A percentile compares a stretch with the other conserved stretches of the same genome.
Conservation (phyloP, 768 basidiomycete species). For the Phaffia tasmanica region DNA sequence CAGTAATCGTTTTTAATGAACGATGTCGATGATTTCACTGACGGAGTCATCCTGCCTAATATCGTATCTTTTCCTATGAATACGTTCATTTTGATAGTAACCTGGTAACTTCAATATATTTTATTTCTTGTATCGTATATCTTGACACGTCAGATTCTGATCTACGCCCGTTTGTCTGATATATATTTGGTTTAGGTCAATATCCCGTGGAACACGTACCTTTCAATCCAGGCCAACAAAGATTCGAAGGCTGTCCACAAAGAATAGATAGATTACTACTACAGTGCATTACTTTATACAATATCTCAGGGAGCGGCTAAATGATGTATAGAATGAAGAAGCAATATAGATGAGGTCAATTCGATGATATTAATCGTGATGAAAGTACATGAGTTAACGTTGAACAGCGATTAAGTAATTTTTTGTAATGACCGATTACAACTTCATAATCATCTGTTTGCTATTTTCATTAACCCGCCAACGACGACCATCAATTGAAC, state of each 20-base stretch:
- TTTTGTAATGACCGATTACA: too few relatives aligned
- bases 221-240: constrained; percentile 25
- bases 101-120: background rate
- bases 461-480: background rate
- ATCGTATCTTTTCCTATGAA: background rate
- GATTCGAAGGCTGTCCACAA: background rate
- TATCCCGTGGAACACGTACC: constrained; percentile 26
- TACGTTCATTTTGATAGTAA: background rate
- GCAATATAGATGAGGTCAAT: background rate
- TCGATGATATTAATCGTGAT: background rate
- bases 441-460: too few relatives aligned
- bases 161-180: too few relatives aligned
- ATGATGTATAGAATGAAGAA: background rate
- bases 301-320: too few relatives aligned
- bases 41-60: background rate
- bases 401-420: too few relatives aligned
- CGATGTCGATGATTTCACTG: background rate
- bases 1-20: background rate
- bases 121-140: background rate
- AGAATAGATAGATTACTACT: too few relatives aligned
- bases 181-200: background rate
- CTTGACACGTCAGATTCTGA: background rate
- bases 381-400: too few relatives aligned
- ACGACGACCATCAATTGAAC: background rate
- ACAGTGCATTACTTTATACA: too few relatives aligned